Evolutionary conservation across 495 filamentous ascomycete species (phyloP).

Genomic region (Alectoria sarmentosa): DNA sequence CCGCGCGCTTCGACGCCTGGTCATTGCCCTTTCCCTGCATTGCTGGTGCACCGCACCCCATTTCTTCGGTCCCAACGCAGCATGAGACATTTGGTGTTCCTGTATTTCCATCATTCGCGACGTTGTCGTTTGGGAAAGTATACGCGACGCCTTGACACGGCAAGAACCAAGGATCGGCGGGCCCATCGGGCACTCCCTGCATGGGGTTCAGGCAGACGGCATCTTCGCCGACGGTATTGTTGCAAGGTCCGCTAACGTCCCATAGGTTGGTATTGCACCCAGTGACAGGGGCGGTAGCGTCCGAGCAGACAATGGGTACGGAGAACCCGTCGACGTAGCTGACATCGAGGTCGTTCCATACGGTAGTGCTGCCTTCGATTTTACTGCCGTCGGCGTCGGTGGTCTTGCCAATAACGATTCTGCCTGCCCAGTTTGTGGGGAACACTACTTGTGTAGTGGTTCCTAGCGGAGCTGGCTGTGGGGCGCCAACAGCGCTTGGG

Average conservation of each 20-base stretch:
- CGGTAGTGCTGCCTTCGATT: conserved; percentile 26
- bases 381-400: conserved; percentile 18
- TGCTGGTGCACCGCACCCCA: conserved; percentile 15
- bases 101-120: conserved; percentile 24
- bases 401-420: conserved; percentile 21
- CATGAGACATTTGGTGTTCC: conserved; percentile 21
- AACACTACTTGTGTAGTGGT: conserved; percentile 16
- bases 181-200: conserved; percentile 13
- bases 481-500: conserved; percentile 9
- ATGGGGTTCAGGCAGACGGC: conserved; percentile 26
- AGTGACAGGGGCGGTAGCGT: conserved; percentile 20
- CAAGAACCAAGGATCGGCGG: conserved; percentile 25
- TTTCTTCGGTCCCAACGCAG: conserved; percentile 30
- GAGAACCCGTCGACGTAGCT: conserved; percentile 29
- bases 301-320: conserved; percentile 28
- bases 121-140: conserved; percentile 29
- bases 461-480: conserved; percentile 10
- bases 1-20: conserved; percentile 1
- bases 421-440: conserved; percentile 26
- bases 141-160: conserved; percentile 29
- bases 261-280: conserved; percentile 31
- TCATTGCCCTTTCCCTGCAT: conserved; percentile 17
- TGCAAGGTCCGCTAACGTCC: conserved; percentile 17
- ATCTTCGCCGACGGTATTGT: conserved; percentile 9
- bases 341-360: conserved; percentile 22